Conservation (phyloP, 1,284 basidiomycete genomes). For the Heimioporus retisporus region DNA sequence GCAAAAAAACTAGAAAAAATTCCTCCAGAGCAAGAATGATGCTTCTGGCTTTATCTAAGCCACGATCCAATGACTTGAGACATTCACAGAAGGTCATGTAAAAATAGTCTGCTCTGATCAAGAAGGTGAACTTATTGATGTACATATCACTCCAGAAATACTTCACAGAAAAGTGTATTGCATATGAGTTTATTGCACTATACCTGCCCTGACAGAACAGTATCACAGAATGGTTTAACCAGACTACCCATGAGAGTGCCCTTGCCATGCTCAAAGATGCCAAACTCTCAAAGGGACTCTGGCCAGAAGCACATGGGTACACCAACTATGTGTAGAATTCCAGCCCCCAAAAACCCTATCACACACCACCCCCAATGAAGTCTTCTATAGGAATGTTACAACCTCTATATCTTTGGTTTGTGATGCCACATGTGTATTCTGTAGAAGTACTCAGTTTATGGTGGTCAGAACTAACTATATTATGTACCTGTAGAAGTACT, state of each 20-base stretch:
- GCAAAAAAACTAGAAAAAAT: slow-evolving; percentile 23
- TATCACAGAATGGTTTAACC: slow-evolving; percentile 7
- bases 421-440: too few relatives aligned
- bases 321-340: slow-evolving; percentile 1
- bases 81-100: not conserved
- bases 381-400: too few relatives aligned
- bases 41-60: not conserved
- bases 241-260: not conserved
- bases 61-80: slow-evolving; percentile 3
- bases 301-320: too few relatives aligned
- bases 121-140: slow-evolving; percentile 7
- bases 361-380: too few relatives aligned
- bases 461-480: too few relatives aligned
- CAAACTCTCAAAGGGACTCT: too few relatives aligned
- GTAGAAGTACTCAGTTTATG: too few relatives aligned
- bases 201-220: slow-evolving; percentile 9
- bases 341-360: not conserved
- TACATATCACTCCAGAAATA: not conserved
- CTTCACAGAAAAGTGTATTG: not conserved
- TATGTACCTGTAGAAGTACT: too few relatives aligned
- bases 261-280: too few relatives aligned
- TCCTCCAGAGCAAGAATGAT: slow-evolving; percentile 18
- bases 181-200: not conserved
- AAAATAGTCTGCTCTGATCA: slow-evolving; percentile 10
- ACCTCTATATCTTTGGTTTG: too few relatives aligned